Conservation (phyloP, 306 rosid species). For the Benincasa hispida region DNA sequence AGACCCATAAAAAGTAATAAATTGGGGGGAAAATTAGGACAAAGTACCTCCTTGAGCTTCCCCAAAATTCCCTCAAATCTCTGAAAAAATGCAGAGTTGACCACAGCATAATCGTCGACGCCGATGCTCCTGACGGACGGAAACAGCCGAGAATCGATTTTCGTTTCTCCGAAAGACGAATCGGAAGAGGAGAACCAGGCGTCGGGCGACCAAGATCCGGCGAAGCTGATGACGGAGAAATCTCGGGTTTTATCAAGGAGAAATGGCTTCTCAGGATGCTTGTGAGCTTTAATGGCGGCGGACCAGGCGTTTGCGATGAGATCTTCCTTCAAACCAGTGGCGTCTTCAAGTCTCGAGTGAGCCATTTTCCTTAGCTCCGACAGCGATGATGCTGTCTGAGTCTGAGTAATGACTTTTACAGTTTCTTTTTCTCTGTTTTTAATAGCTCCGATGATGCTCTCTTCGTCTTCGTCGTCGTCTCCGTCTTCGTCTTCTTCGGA, state of each 20-base stretch:
- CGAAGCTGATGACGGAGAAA: constrained; percentile 34
- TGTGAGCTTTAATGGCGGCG: constrained; percentile 29
- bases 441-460: neutral
- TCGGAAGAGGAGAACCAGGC: constrained; percentile 23
- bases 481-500: neutral
- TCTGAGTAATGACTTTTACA: too few species aligned
- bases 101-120: constrained; percentile 33
- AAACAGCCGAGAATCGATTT: constrained; percentile 22
- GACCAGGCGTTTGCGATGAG: constrained; percentile 20
- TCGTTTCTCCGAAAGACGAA: constrained; percentile 33
- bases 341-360: constrained; percentile 19
- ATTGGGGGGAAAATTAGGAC: neutral
- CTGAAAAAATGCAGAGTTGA: constrained; percentile 33
- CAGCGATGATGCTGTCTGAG: neutral
- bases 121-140: constrained; percentile 62
- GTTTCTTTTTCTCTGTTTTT: too few species aligned
- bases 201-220: constrained; percentile 28
- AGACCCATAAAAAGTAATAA: neutral
- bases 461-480: neutral
- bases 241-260: neutral
- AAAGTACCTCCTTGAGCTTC: constrained; percentile 19
- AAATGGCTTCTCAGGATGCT: constrained; percentile 10
- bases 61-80: constrained; percentile 20
- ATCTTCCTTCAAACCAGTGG: constrained; percentile 20
- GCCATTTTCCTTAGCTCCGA: constrained; percentile 19